Evolutionary conservation across 495 filamentous ascomycete genomes (phyloP).

Genomic region (Podospora appendiculata): DNA sequence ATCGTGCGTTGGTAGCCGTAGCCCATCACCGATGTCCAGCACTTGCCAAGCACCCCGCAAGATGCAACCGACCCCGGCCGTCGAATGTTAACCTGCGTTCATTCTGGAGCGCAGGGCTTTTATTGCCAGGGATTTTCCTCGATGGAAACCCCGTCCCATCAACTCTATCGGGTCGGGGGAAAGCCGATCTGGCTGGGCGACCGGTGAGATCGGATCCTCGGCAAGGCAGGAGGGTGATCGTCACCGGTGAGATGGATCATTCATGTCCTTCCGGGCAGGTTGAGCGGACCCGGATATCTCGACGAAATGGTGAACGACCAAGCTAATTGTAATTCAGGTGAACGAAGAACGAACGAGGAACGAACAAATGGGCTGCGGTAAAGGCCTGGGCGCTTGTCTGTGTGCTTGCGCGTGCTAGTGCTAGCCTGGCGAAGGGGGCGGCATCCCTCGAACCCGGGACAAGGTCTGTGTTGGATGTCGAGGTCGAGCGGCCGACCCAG

Average conservation of each 20-base stretch:
- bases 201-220: conserved; percentile 9
- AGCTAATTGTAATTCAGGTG: not conserved
- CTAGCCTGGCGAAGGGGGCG: not conserved
- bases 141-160: no score
- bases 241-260: conserved; percentile 2
- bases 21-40: no score
- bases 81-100: no score
- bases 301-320: no score
- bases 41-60: no score
- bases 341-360: not conserved
- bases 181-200: conserved; percentile 10
- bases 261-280: not conserved
- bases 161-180: conserved; percentile 6
- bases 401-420: not conserved
- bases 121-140: no score
- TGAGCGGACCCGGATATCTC: no score
- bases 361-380: not conserved
- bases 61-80: no score
- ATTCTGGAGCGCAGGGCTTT: no score
- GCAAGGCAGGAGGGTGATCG: conserved; percentile 8
- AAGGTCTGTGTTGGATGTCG: conserved; percentile 1
- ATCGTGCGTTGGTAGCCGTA: no score
- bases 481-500: not conserved
- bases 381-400: not conserved
- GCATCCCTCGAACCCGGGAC: conserved; percentile 7